Conservation (phyloP, 176 grass and related monocot species). For the Puccinellia tenuiflora region DNA sequence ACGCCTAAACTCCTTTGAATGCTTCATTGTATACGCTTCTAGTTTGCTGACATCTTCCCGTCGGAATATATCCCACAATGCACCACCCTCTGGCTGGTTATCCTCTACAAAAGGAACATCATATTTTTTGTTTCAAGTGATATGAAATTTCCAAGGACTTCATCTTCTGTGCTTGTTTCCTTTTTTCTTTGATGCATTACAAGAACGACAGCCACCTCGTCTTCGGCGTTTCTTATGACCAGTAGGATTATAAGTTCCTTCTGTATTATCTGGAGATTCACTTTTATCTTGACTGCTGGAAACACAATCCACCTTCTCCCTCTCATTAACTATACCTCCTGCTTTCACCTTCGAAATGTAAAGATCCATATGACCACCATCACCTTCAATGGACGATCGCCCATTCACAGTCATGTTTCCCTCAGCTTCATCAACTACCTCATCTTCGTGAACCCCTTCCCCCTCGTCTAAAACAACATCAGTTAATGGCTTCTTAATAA, state of each 20-base stretch:
- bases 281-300: not conserved
- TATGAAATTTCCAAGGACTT: not conserved
- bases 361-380: not conserved
- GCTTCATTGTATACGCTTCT: conserved; percentile 59
- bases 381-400: not conserved
- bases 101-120: not conserved
- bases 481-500: not conserved
- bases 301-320: not conserved
- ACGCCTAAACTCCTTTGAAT: conserved; percentile 69
- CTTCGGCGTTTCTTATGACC: not conserved
- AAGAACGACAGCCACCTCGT: not conserved
- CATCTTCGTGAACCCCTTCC: too few species aligned
- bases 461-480: not conserved
- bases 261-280: not conserved
- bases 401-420: not conserved
- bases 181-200: not conserved
- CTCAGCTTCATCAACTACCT: not conserved
- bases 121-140: not conserved
- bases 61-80: conserved; percentile 88
- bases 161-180: not conserved
- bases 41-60: conserved; percentile 75
- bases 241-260: not conserved
- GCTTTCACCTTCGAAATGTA: not conserved
- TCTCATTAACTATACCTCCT: not conserved
- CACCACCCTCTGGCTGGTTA: conserved; percentile 48